phyloP scores from a whole-genome alignment of 306 rosid species.

The Hippophae rhamnoides region DNA sequence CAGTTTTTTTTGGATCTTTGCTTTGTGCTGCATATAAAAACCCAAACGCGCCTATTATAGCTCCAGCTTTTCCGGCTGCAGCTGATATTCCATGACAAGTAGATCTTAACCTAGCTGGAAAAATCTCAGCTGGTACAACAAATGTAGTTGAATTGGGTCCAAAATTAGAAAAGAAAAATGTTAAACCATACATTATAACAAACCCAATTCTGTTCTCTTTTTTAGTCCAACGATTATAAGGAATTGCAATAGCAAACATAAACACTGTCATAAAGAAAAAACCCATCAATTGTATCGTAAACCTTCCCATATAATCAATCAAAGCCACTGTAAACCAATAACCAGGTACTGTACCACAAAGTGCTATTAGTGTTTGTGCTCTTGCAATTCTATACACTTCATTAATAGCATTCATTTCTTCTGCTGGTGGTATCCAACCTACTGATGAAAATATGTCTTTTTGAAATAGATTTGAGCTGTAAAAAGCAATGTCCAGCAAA shows the following conservation, averaged over 20 bases:
- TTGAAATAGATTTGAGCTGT: too few species aligned
- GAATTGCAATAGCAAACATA: slow-evolving; percentile 4
- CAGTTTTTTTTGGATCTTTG: slow-evolving; percentile 6
- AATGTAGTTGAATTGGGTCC: slow-evolving; percentile 17
- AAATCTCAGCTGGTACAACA: slow-evolving; percentile 11
- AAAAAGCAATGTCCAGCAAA: too few species aligned
- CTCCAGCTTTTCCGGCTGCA: slow-evolving; percentile 14
- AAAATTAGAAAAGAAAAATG: slow-evolving; percentile 15
- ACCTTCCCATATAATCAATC: too few species aligned
- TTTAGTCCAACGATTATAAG: slow-evolving; percentile 9
- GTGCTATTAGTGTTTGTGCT: too few species aligned
- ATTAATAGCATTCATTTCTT: too few species aligned
- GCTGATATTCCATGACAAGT: slow-evolving; percentile 18
- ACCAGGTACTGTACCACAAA: too few species aligned
- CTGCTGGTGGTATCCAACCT: too few species aligned
- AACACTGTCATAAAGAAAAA: slow-evolving; percentile 8
- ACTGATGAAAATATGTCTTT: too few species aligned
- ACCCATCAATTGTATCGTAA: not conserved
- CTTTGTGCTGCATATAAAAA: slow-evolving; percentile 60
- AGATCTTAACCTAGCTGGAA: slow-evolving; percentile 8
- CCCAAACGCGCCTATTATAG: slow-evolving; percentile 1
- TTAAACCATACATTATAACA: not conserved
- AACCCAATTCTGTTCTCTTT: slow-evolving; percentile 3
- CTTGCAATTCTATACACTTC: too few species aligned
- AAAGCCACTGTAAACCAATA: too few species aligned